A percentile compares a stretch with the other conserved stretches of the same genome.
Evolutionary conservation across 306 rosid genomes (phyloP).

Genomic region (Comarum palustre): DNA sequence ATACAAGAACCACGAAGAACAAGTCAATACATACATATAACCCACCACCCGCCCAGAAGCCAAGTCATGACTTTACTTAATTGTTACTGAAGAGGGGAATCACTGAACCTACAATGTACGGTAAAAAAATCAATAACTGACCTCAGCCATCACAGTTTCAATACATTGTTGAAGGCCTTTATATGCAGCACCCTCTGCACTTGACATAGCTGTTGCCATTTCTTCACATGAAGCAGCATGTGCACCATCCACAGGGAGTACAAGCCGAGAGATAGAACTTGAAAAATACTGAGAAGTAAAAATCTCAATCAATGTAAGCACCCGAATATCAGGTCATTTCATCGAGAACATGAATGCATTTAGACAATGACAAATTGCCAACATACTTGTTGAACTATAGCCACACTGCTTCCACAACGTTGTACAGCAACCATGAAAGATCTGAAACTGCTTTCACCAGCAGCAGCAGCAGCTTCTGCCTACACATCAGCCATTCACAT

Average conservation of each 20-base stretch:
- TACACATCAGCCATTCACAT: constrained; percentile 41
- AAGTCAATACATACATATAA: constrained; percentile 3
- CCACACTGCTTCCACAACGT: constrained; percentile 99
- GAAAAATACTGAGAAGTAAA: constrained; percentile 68
- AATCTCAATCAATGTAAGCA: constrained; percentile 26
- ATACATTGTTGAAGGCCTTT: constrained; percentile 90
- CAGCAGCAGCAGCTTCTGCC: constrained; percentile 99
- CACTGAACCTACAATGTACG: constrained; percentile 12
- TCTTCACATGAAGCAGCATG: constrained; percentile 99
- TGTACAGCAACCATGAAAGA: constrained; percentile 99
- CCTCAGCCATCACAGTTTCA: constrained; percentile 99
- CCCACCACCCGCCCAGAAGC: constrained; percentile 11
- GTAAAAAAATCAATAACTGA: constrained; percentile 31
- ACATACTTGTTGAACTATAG: constrained; percentile 93
- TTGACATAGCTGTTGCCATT: constrained; percentile 96
- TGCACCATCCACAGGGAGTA: constrained; percentile 98
- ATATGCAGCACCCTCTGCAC: constrained; percentile 99
- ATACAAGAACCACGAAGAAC: neutral
- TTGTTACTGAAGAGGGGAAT: neutral
- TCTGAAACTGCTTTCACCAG: constrained; percentile 99
- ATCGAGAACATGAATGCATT: constrained; percentile 15
- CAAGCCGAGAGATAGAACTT: constrained; percentile 91
- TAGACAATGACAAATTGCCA: constrained; percentile 21
- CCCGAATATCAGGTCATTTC: constrained; percentile 16
- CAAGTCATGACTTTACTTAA: neutral